Percentiles rank a stretch among this genome's conserved stretches.
Evolutionary conservation across 805 yeast genomes (phyloP).

Genomic region (Nakazawaea ernobii): DNA sequence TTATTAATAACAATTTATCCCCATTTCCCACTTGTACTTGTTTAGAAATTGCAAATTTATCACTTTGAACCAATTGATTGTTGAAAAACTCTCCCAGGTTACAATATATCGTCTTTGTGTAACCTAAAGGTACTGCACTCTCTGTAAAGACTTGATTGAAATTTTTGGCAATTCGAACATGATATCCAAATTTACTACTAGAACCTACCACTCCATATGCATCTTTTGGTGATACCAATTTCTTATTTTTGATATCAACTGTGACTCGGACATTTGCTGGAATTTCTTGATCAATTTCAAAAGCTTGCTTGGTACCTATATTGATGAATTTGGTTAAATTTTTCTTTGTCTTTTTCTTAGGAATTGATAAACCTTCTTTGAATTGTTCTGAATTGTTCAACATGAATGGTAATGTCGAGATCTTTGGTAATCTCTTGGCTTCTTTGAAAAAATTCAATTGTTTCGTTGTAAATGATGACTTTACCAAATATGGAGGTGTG

Average conservation of each 20-base stretch:
- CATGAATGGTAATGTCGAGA: conserved; percentile 75
- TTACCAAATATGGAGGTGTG: conserved; percentile 77
- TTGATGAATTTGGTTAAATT: conserved; percentile 69
- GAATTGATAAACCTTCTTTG: conserved; percentile 61
- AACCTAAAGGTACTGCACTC: conserved; percentile 59
- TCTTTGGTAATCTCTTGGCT: conserved; percentile 66
- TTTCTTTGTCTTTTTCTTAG: conserved; percentile 43
- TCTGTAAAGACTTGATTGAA: conserved; percentile 69
- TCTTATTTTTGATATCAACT: conserved; percentile 55
- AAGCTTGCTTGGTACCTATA: conserved; percentile 55
- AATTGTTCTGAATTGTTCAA: conserved; percentile 33
- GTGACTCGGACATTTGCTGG: conserved; percentile 81
- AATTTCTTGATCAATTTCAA: conserved; percentile 53
- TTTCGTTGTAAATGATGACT: conserved; percentile 49
- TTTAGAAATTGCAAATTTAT: conserved; percentile 16
- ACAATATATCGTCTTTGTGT: conserved; percentile 58
- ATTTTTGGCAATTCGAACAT: conserved; percentile 58
- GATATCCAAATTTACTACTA: conserved; percentile 62
- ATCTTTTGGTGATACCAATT: conserved; percentile 62
- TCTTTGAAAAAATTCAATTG: conserved; percentile 44
- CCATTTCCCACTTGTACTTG: conserved; percentile 13
- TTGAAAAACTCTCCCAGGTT: conserved; percentile 62
- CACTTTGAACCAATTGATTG: conserved; percentile 13
- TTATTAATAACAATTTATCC: conserved; percentile 44
- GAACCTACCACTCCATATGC: conserved; percentile 67